Conservation (phyloP, 306 rosid genomes). For the apple (Malus domestica) region ASM211411v1 NC_041794.1:34310501-34311000, state of each 20-base stretch:
- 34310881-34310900: conserved; percentile 68
- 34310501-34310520: conserved; percentile 64
- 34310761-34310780: background rate
- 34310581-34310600: background rate
- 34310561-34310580: background rate
- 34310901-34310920: conserved; percentile 64
- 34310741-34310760: background rate
- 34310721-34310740: background rate
- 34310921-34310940: conserved; percentile 90
- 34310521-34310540: conserved; percentile 50
- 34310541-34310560: conserved; percentile 21
- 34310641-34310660: background rate
- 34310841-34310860: conserved; percentile 74
- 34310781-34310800: background rate
- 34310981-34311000: conserved; percentile 71
- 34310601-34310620: background rate
- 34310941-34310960: conserved; percentile 88
- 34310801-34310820: background rate
- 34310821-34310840: background rate
- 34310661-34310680: background rate
- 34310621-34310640: background rate
- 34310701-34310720: background rate
- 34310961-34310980: conserved; percentile 75
- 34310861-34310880: conserved; percentile 64
- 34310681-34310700: background rate